phyloP scores from a whole-genome alignment of 2,329 filamentous ascomycete species.

The Sclerotinia nivalis region DNA sequence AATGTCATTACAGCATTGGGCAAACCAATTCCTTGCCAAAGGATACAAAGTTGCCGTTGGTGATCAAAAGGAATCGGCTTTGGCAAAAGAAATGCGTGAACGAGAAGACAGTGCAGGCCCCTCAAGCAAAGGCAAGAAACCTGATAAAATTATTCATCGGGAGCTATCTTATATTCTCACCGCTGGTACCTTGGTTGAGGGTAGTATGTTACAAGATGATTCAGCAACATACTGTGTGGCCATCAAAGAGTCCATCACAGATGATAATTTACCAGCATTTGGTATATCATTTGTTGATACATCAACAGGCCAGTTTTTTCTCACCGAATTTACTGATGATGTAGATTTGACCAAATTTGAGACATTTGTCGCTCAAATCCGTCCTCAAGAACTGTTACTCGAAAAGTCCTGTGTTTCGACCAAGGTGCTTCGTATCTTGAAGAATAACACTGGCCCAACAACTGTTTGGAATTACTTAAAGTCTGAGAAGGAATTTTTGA shows the following conservation, averaged over 20 bases:
- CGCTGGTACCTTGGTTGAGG: slow-evolving; percentile 88
- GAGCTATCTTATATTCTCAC: slow-evolving; percentile 91
- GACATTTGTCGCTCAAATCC: slow-evolving; percentile 90
- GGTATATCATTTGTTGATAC: slow-evolving; percentile 94
- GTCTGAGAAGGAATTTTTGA: slow-evolving; percentile 85
- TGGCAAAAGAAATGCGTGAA: slow-evolving; percentile 99
- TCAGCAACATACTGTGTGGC: slow-evolving; percentile 96
- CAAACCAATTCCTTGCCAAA: slow-evolving; percentile 97
- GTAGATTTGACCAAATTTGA: slow-evolving; percentile 94
- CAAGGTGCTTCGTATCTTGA: slow-evolving; percentile 89
- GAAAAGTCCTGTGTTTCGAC: slow-evolving; percentile 85
- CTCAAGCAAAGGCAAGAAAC: slow-evolving; percentile 38
- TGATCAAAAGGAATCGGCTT: slow-evolving; percentile 92
- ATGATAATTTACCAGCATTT: slow-evolving; percentile 77
- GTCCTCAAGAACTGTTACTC: slow-evolving; percentile 82
- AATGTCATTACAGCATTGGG: slow-evolving; percentile 93
- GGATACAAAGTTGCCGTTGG: slow-evolving; percentile 96
- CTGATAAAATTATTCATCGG: slow-evolving; percentile 89
- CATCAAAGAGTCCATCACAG: slow-evolving; percentile 73
- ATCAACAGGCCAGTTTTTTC: slow-evolving; percentile 89
- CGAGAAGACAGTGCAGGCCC: slow-evolving; percentile 56
- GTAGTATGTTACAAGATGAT: slow-evolving; percentile 95
- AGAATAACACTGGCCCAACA: slow-evolving; percentile 90
- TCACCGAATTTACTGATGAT: slow-evolving; percentile 92
- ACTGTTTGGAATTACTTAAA: slow-evolving; percentile 97